phyloP scores from a whole-genome alignment of 2,329 filamentous ascomycete species.

The Phaeosphaeriaceae sp. region DNA sequence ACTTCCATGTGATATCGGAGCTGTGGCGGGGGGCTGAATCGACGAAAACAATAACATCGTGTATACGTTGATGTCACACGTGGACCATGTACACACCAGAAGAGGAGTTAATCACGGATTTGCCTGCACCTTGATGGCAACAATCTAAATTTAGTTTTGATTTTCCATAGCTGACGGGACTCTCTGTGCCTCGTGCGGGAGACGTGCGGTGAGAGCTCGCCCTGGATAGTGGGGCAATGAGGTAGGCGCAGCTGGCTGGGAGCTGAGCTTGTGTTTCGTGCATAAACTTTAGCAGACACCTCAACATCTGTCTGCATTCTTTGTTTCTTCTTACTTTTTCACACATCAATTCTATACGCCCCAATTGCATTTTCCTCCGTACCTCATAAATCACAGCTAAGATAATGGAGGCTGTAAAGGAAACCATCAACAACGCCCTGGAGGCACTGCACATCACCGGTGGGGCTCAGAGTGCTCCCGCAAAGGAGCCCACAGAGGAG shows the following conservation, averaged over 20 bases:
- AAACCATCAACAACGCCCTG: constrained; percentile 51
- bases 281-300: constrained; percentile 24
- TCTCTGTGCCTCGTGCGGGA: constrained; percentile 26
- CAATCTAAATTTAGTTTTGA: constrained; percentile 39
- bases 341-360: neutral
- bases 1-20: neutral
- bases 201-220: constrained; percentile 29
- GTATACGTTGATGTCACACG: constrained; percentile 1
- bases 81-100: neutral
- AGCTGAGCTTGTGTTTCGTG: constrained; percentile 25
- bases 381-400: neutral
- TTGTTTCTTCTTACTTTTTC: constrained; percentile 7
- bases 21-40: neutral
- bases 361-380: constrained; percentile 14
- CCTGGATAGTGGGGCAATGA: constrained; percentile 35
- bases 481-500: constrained; percentile 67
- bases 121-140: neutral
- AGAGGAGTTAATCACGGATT: neutral
- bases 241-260: constrained; percentile 27
- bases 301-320: constrained; percentile 14
- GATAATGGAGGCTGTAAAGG: constrained; percentile 54
- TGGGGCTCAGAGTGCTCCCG: constrained; percentile 43
- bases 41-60: constrained; percentile 1
- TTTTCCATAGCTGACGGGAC: constrained; percentile 29
- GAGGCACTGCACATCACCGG: constrained; percentile 52